A percentile compares a stretch with the other conserved stretches of the same genome.
Conservation (phyloP, 2,329 filamentous ascomycete species). For the Ophiostoma novo-ulmi region DNA sequence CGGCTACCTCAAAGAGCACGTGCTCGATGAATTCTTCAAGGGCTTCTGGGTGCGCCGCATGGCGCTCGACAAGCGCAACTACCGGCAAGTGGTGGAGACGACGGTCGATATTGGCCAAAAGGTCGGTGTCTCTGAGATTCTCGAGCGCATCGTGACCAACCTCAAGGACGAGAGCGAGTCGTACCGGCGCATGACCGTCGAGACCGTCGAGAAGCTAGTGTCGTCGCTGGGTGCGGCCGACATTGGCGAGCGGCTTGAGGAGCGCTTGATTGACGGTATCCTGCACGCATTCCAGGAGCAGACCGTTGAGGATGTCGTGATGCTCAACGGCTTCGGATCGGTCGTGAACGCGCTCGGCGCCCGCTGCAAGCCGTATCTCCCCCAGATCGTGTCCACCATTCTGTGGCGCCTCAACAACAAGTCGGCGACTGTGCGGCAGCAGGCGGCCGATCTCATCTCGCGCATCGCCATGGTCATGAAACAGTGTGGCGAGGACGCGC, state of each 20-base stretch:
- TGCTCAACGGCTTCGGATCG: slow-evolving; percentile 96
- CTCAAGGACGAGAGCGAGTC: slow-evolving; percentile 97
- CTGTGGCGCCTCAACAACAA: slow-evolving; percentile 98
- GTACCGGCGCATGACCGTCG: slow-evolving; percentile 98
- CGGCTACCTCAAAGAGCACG: slow-evolving; percentile 89
- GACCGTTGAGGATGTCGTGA: slow-evolving; percentile 89
- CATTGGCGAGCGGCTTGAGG: slow-evolving; percentile 86
- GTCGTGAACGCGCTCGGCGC: slow-evolving; percentile 93
- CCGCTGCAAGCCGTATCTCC: slow-evolving; percentile 91
- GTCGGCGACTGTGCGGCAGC: slow-evolving; percentile 90
- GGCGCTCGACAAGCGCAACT: slow-evolving; percentile 96
- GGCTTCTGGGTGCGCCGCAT: slow-evolving; percentile 97
- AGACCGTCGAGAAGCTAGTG: slow-evolving; percentile 95
- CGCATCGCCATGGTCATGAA: slow-evolving; percentile 99
- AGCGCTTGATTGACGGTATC: slow-evolving; percentile 90
- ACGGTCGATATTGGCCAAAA: slow-evolving; percentile 97
- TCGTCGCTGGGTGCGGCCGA: slow-evolving; percentile 90
- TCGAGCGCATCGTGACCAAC: slow-evolving; percentile 88
- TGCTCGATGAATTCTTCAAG: slow-evolving; percentile 95
- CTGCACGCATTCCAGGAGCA: slow-evolving; percentile 97
- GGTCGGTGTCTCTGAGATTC: slow-evolving; percentile 92
- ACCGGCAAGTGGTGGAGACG: slow-evolving; percentile 94
- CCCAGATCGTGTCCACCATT: slow-evolving; percentile 94
- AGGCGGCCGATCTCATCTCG: slow-evolving; percentile 92
- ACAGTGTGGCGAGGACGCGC: slow-evolving; percentile 90